These are phyloP conservation scores for Hebeloma cylindrosporum DNA, from an alignment of 768 basidiomycete genomes.

Conservation along the genomic window DNA sequence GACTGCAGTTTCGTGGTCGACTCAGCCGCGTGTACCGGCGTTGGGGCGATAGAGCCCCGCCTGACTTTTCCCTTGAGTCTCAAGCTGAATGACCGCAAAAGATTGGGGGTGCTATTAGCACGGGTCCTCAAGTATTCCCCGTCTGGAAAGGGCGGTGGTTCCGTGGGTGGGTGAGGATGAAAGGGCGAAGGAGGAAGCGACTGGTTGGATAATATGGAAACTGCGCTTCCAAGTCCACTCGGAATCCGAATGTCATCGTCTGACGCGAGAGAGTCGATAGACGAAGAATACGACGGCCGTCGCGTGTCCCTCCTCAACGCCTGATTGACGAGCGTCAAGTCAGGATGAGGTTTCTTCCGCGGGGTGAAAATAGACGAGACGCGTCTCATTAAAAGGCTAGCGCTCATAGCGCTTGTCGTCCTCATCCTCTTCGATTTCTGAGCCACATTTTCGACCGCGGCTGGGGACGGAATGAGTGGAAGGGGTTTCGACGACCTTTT, in stretches of 20 bases:
- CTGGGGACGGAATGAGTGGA: conserved; percentile 12
- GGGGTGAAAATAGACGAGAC: conserved; percentile 32
- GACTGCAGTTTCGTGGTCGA: too few relatives aligned
- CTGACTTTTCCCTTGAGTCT: conserved; percentile 21
- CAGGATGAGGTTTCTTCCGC: conserved; percentile 18
- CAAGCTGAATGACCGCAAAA: conserved; percentile 27
- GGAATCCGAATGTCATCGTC: conserved; percentile 46
- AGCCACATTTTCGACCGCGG: conserved; percentile 27
- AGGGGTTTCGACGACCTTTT: conserved; percentile 3
- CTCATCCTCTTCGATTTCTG: conserved; percentile 10
- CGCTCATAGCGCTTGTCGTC: conserved; percentile 13
- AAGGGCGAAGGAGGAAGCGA: conserved; percentile 39
- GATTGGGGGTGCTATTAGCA: conserved; percentile 39
- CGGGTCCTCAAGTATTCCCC: conserved; percentile 25
- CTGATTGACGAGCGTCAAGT: conserved; percentile 19
- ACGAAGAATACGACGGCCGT: conserved; percentile 14
- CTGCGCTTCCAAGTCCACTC: conserved; percentile 44
- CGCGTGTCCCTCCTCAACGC: conserved; percentile 13
- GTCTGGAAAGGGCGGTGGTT: not conserved
- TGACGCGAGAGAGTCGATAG: conserved; percentile 19
- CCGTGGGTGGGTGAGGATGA: conserved; percentile 13
- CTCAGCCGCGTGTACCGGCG: too few relatives aligned
- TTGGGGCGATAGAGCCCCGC: too few relatives aligned
- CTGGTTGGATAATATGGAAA: conserved; percentile 34
- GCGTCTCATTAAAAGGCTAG: conserved; percentile 28